phyloP scores from a whole-genome alignment of 208 protist genomes.

The Leishmania tarentolae region DNA sequence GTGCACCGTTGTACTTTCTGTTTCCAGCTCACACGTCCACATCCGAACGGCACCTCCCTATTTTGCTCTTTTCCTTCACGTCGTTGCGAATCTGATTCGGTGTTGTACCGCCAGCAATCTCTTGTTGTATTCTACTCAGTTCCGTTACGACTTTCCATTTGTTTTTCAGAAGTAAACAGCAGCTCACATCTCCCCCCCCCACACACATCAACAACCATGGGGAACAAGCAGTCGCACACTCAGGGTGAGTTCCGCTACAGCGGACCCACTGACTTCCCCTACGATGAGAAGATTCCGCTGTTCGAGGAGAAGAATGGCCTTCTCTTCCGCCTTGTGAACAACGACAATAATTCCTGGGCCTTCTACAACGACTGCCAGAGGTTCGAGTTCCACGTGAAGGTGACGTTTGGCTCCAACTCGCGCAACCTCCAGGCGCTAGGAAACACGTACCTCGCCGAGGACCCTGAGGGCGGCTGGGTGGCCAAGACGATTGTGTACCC shows the following conservation, averaged over 20 bases:
- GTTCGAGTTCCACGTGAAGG: constrained; percentile 74
- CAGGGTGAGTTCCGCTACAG: constrained; percentile 31
- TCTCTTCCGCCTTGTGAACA: constrained; percentile 76
- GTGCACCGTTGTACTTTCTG: neutral
- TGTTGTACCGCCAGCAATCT: neutral
- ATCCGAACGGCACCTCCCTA: neutral
- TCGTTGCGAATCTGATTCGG: neutral
- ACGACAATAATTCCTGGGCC: constrained; percentile 45
- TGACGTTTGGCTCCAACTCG: constrained; percentile 58
- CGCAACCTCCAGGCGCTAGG: constrained; percentile 52
- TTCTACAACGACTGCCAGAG: constrained; percentile 84
- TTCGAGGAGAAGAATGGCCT: constrained; percentile 76
- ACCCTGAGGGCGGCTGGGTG: constrained; percentile 38
- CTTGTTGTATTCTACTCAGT: neutral
- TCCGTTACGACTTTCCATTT: constrained; percentile 3
- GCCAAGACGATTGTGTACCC: constrained; percentile 68
- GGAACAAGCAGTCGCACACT: constrained; percentile 11
- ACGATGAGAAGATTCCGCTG: constrained; percentile 46
- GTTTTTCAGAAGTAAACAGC: neutral
- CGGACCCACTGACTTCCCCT: constrained; percentile 49
- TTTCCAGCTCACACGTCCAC: neutral
- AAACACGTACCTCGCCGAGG: constrained; percentile 44
- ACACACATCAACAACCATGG: constrained; percentile 16
- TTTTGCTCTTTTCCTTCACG: neutral
- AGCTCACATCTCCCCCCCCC: neutral